phyloP scores from a whole-genome alignment of 176 grass and related monocot genomes.

The Ampelocalamus luodianensis region DNA sequence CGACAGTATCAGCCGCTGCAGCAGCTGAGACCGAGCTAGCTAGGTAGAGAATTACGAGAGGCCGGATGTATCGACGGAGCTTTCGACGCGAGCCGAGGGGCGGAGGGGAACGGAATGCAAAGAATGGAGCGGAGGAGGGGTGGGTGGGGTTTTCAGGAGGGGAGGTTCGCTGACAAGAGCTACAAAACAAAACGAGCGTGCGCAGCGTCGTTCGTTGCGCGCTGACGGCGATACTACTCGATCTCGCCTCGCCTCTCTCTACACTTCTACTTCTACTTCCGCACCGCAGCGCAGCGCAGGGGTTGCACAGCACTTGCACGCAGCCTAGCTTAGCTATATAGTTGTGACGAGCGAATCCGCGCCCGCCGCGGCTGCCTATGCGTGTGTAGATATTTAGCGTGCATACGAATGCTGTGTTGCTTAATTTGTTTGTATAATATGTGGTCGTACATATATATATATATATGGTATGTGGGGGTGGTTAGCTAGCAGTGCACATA shows the following conservation, averaged over 20 bases:
- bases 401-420: too few species aligned
- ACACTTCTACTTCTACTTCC: neutral
- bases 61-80: neutral
- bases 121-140: conserved; percentile 21
- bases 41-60: neutral
- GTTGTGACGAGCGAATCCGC: too few species aligned
- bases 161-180: conserved; percentile 90
- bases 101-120: neutral
- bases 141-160: conserved; percentile 61
- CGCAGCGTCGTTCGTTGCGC: conserved; percentile 60
- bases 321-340: too few species aligned
- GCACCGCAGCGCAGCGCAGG: neutral
- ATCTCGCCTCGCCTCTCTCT: neutral
- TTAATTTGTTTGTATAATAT: too few species aligned
- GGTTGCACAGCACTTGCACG: too few species aligned
- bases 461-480: too few species aligned
- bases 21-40: neutral
- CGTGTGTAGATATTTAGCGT: too few species aligned
- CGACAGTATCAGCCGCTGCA: neutral
- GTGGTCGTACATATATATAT: too few species aligned
- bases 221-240: conserved; percentile 71
- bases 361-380: too few species aligned
- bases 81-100: too few species aligned
- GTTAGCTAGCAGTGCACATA: too few species aligned
- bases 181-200: conserved; percentile 73